Base-by-base conservation (phyloP, 2,329 filamentous ascomycete species). In the Penicillium digitatum region DNA sequence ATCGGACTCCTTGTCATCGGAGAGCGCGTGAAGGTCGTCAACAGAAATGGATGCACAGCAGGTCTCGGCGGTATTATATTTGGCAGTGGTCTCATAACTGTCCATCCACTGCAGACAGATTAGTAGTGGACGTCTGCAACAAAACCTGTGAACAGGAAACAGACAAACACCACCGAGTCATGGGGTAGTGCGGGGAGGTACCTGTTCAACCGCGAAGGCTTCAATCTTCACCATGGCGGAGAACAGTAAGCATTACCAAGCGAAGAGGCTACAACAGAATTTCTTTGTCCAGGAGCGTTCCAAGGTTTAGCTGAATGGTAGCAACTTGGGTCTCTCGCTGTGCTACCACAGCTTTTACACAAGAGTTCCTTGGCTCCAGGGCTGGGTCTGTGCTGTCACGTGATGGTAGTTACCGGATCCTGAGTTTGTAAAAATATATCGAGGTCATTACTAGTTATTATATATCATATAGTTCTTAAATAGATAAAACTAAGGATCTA, bases 181-280 rank as follows among this genome's bases (percentile, higher is more conserved):
- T 34, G 45, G 45, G 43, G 49, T 43, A 51, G 60, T 86, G 58
- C 55, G 61, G 59, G 62, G 59, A 73, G 72, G 62, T 77, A 84
- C 84, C 71, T 85, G 79, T 74, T 95, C 90, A 9, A 94, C 88
- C 14, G 72, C 73, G 53, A 78, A 78, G 22, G 70, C 64, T 47
- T 72, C 66, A 46, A 77, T 64, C 48, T 74, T 70, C 27, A 76
- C 74, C 74, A 76, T 77, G 48, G 38, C 16, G 66, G 35, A 40
- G 3, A 5, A 18, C 11, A 16, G 11, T 32, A 3, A 9, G 44
- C 5, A 20, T 20, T 39, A 29, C 7, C 16, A 27, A 26, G 29
- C 7, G 3, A 35, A 12, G 2, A 27, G 10, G 14, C 10, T 29
- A 48, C 26, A 14, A 20, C 26, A 14, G 10, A 24, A 20, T 48